Conservation (phyloP, 108 stramenopile species). For the Fragilaria crotonensis region DNA sequence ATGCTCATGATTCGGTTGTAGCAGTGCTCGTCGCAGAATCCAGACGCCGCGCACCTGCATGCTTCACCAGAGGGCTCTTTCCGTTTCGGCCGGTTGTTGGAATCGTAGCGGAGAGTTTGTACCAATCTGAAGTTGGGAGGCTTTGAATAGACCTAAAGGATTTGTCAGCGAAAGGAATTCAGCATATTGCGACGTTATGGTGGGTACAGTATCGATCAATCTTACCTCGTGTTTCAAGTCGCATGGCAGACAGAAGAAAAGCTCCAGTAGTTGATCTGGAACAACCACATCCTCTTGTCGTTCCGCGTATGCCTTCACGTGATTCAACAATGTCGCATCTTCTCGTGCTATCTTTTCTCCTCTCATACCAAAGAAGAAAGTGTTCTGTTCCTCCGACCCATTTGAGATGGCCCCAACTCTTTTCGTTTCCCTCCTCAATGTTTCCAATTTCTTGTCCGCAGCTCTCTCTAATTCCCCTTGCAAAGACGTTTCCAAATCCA, state of each 20-base stretch:
- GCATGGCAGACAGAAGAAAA: conserved; percentile 52
- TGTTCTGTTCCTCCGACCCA: conserved; percentile 6
- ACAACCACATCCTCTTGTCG: neutral
- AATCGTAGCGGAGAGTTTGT: conserved; percentile 42
- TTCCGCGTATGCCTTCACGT: neutral
- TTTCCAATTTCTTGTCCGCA: conserved; percentile 31
- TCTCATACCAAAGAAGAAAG: conserved; percentile 16
- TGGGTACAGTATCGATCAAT: too few species aligned
- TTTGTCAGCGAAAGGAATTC: too few species aligned
- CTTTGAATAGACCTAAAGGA: conserved; percentile 48
- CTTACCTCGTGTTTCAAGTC: conserved; percentile 55
- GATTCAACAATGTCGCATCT: conserved; percentile 9
- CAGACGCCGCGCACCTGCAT: conserved; percentile 47
- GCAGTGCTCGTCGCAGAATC: conserved; percentile 69
- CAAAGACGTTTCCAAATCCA: conserved; percentile 47
- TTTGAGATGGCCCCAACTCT: neutral
- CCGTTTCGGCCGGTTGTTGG: conserved; percentile 44
- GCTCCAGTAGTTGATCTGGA: conserved; percentile 6
- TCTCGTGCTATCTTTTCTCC: conserved; percentile 11
- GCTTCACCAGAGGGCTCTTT: conserved; percentile 44
- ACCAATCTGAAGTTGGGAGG: conserved; percentile 60
- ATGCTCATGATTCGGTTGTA: conserved; percentile 62
- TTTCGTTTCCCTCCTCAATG: neutral
- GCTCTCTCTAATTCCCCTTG: conserved; percentile 42
- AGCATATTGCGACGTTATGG: too few species aligned